phyloP scores from a whole-genome alignment of 305 asterid species.

The Fraxinus ornus region DNA sequence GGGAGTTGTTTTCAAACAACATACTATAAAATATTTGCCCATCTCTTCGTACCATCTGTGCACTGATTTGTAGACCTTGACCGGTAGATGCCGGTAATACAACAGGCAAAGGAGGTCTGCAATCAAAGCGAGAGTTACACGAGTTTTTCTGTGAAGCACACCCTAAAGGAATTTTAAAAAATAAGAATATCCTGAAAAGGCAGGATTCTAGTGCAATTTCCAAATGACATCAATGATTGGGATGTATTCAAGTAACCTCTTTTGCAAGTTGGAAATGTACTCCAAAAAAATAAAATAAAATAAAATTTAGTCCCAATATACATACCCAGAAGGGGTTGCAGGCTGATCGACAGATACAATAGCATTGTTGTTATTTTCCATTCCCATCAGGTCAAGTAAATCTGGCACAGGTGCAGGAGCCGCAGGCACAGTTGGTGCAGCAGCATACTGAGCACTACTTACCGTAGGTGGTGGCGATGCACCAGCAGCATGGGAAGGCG shows the following conservation, averaged over 20 bases:
- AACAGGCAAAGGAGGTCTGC: constrained; percentile 89
- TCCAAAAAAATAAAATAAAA: not conserved
- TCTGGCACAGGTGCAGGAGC: constrained; percentile 50
- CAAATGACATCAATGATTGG: not conserved
- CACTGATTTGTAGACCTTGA: constrained; percentile 96
- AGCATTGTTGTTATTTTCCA: constrained; percentile 41
- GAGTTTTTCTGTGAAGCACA: constrained; percentile 20
- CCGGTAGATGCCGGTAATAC: constrained; percentile 73
- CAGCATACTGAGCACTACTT: constrained; percentile 44
- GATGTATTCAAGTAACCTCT: constrained; percentile 1
- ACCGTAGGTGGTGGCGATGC: constrained; percentile 64
- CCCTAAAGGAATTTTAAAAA: constrained; percentile 17
- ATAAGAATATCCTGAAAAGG: not conserved
- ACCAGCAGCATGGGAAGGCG: constrained; percentile 64
- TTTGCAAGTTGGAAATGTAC: not conserved
- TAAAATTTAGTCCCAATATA: not conserved
- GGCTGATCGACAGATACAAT: constrained; percentile 50
- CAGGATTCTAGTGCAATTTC: not conserved
- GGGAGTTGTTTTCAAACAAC: constrained; percentile 84
- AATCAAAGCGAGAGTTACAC: constrained; percentile 28
- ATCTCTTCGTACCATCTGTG: constrained; percentile 80
- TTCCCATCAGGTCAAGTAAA: constrained; percentile 50
- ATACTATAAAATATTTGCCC: constrained; percentile 90
- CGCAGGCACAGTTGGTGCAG: constrained; percentile 36
- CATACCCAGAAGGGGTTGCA: constrained; percentile 41